Base-by-base conservation (phyloP, 768 basidiomycete species). In the Pulveroboletus frians region DNA sequence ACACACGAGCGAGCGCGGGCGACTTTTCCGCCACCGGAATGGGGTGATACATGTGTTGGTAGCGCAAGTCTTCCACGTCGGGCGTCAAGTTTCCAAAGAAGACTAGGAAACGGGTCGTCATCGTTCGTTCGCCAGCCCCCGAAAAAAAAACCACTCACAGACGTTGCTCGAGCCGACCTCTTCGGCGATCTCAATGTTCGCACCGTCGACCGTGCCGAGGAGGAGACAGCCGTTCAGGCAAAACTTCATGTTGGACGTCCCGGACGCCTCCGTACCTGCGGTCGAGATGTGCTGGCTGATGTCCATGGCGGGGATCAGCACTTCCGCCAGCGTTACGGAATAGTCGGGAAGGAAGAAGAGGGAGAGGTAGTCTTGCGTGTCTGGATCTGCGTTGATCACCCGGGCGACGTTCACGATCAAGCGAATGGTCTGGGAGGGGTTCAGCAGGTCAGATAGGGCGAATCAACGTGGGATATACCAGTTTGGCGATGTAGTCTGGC, bases 291-390 rank as follows among this genome's bases (percentile, higher is more conserved):
- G 95, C 64, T 96, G 91, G 53, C 83, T 86, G 72, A 97, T 88
- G 66, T 98, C 93, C 26, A 88, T 86, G 11, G 95, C 89, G n/a
- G 88, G 89, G 51, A 92, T 88, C 57, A 93, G 75, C 20, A 93
- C 72, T 63, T 92, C 89, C 1, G 89, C 87, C 39, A 88, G 68
- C 39, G 85, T 86, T 34, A 88, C 91, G 1, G 84, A 87, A 71
- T 99, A 99, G 66, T 98, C 95, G 0, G 96, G 94, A 17, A 99
- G 77, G 86, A 98, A 98, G 74, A 86, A 89, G 52, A 98, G 77
- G 39, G 83, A 82, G 55, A 98, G 83, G 56, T 88, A 83, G 51
- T 90, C 84, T 58, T 83, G 85, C 27, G 92, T 88, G 46, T 96
- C 93, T 2, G 87, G 83, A 67, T 98, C 96, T 14, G 72, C 77